Conservation (phyloP, 2,329 filamentous ascomycete genomes). For the Ascochyta clinopodiicola region DNA sequence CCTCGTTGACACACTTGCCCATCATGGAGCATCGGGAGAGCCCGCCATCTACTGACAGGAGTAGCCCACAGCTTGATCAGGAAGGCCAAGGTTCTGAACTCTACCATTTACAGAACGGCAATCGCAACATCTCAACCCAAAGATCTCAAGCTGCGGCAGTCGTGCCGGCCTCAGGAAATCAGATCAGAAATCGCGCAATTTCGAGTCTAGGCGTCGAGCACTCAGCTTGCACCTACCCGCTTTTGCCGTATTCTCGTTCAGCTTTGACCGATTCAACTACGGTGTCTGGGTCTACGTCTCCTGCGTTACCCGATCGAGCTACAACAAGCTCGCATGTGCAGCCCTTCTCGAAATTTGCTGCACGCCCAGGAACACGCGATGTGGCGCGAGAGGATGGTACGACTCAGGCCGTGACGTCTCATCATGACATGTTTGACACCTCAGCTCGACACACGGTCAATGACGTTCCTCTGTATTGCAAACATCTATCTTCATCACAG, state of each 20-base stretch:
- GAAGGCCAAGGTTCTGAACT: not conserved
- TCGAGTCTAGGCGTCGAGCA: not conserved
- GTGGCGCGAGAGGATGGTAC: slow-evolving; percentile 21
- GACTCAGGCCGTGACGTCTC: slow-evolving; percentile 18
- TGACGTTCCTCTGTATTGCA: slow-evolving; percentile 28
- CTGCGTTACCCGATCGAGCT: slow-evolving; percentile 17
- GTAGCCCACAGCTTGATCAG: slow-evolving; percentile 6
- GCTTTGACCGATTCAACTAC: slow-evolving; percentile 4
- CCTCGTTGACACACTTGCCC: slow-evolving; percentile 18
- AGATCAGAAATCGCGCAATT: slow-evolving; percentile 22
- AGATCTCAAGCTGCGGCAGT: slow-evolving; percentile 3
- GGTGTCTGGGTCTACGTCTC: slow-evolving; percentile 10
- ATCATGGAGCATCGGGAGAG: slow-evolving; percentile 14
- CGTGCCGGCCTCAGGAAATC: slow-evolving; percentile 10
- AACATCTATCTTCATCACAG: slow-evolving; percentile 31
- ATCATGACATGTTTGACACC: slow-evolving; percentile 27
- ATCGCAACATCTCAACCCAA: not conserved
- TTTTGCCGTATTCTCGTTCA: slow-evolving; percentile 5
- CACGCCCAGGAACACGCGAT: slow-evolving; percentile 31
- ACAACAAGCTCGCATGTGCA: slow-evolving; percentile 23
- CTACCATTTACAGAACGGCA: not conserved
- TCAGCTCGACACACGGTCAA: slow-evolving; percentile 32
- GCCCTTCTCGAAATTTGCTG: slow-evolving; percentile 24
- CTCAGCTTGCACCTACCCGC: slow-evolving; percentile 17
- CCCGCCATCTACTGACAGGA: slow-evolving; percentile 8